phyloP scores from a whole-genome alignment of 1,284 basidiomycete species.

The Volvariella volvacea region DNA sequence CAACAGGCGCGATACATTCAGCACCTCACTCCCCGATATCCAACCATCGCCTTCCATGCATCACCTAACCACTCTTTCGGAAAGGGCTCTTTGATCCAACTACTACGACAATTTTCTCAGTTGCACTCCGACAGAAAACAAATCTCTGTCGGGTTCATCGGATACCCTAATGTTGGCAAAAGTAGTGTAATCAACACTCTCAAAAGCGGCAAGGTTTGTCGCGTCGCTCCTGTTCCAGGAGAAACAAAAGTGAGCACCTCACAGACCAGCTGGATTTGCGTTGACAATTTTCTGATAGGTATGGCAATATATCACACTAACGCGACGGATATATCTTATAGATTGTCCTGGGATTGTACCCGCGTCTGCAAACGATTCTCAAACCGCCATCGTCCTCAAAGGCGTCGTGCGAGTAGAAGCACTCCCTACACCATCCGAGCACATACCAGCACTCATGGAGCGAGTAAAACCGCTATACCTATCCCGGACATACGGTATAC shows the following conservation, averaged over 20 bases:
- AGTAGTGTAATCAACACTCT: constrained; percentile 97
- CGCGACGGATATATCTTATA: constrained; percentile 95
- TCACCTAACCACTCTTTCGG: constrained; percentile 99
- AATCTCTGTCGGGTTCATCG: constrained; percentile 96
- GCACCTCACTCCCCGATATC: constrained; percentile 90
- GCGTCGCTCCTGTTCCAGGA: constrained; percentile 94
- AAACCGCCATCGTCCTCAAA: constrained; percentile 93
- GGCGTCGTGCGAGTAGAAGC: constrained; percentile 97
- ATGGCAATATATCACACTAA: constrained; percentile 99
- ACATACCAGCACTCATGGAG: constrained; percentile 83
- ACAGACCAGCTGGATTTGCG: constrained; percentile 6
- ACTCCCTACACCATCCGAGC: constrained; percentile 88
- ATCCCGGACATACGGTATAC: constrained; percentile 83
- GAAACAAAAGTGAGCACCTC: constrained; percentile 79
- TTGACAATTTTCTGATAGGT: constrained; percentile 42
- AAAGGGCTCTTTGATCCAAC: constrained; percentile 95
- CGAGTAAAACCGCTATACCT: constrained; percentile 94
- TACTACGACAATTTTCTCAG: constrained; percentile 94
- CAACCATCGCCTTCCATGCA: constrained; percentile 97
- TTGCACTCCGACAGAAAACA: constrained; percentile 99
- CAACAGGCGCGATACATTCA: constrained; percentile 92
- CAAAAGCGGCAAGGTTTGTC: constrained; percentile 97
- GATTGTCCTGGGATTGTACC: constrained; percentile 99
- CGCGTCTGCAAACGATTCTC: constrained; percentile 84
- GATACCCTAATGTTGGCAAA: constrained; percentile 99